Evolutionary conservation across 2,329 filamentous ascomycete species (phyloP).

Genomic region (Aspergillus glaucus): DNA sequence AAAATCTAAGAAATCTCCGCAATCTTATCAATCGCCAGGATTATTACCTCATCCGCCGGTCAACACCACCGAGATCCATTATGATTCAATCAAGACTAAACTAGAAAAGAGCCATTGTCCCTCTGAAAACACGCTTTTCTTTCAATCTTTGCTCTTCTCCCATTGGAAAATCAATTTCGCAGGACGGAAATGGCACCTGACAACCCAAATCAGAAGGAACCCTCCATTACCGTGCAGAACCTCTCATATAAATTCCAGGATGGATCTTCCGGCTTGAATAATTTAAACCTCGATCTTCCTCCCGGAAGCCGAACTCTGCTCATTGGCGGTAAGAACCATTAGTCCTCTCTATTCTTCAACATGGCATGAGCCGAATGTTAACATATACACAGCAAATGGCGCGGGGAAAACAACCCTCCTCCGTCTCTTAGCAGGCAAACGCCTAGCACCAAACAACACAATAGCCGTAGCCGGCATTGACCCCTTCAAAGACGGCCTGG

Average conservation of each 20-base stretch:
- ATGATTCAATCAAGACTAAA: neutral
- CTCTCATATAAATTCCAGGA: conserved; percentile 88
- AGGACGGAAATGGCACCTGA: neutral
- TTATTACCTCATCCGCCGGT: conserved; percentile 13
- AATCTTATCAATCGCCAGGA: neutral
- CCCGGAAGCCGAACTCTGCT: conserved; percentile 79
- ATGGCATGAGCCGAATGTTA: neutral
- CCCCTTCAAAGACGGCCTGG: conserved; percentile 81
- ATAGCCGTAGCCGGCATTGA: conserved; percentile 78
- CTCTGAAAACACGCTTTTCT: neutral
- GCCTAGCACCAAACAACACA: conserved; percentile 69
- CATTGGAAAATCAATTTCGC: neutral
- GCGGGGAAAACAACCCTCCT: conserved; percentile 96
- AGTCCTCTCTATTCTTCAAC: neutral
- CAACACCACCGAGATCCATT: neutral
- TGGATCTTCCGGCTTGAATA: conserved; percentile 67
- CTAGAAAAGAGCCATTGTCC: too few relatives aligned
- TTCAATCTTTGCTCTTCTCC: neutral
- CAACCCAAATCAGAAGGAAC: conserved; percentile 6
- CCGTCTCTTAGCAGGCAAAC: conserved; percentile 88
- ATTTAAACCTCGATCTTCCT: conserved; percentile 71
- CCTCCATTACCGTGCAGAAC: conserved; percentile 64
- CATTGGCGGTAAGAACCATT: conserved; percentile 61
- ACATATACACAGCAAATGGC: conserved; percentile 62
- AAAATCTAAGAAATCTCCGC: neutral